Conservation (phyloP, 768 basidiomycete genomes). For the Lepiota subincarnata region DNA sequence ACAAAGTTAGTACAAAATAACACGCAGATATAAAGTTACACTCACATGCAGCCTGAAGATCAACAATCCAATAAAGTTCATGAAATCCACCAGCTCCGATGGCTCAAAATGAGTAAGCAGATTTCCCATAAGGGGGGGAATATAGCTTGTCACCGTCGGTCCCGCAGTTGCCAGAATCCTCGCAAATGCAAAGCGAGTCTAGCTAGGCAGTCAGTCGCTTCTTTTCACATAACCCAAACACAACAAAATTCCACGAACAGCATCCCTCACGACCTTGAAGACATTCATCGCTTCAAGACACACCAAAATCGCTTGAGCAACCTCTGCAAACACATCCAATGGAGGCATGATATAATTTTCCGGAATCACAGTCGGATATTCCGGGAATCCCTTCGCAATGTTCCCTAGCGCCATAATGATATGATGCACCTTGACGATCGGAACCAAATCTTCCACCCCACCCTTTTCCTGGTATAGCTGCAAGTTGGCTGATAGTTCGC, state of each 20-base stretch:
- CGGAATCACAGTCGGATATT: slow-evolving; percentile 68
- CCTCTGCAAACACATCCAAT: slow-evolving; percentile 75
- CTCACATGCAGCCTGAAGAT: slow-evolving; percentile 87
- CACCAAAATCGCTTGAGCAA: slow-evolving; percentile 83
- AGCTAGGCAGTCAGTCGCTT: background rate
- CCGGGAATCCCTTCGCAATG: slow-evolving; percentile 95
- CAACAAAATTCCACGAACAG: slow-evolving; percentile 49
- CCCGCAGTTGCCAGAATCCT: slow-evolving; percentile 90
- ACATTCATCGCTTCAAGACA: slow-evolving; percentile 86
- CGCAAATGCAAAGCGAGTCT: slow-evolving; percentile 93
- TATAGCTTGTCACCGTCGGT: slow-evolving; percentile 77
- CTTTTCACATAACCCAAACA: background rate
- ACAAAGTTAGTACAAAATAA: background rate
- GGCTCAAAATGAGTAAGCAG: slow-evolving; percentile 92
- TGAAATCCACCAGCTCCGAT: slow-evolving; percentile 89
- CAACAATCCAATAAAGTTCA: slow-evolving; percentile 89
- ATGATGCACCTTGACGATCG: slow-evolving; percentile 89
- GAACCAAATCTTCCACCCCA: slow-evolving; percentile 49
- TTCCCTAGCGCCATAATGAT: slow-evolving; percentile 92
- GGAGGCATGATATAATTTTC: slow-evolving; percentile 67
- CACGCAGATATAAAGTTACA: slow-evolving; percentile 10
- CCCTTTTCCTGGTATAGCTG: slow-evolving; percentile 47
- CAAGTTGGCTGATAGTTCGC: slow-evolving; percentile 58
- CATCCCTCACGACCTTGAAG: slow-evolving; percentile 85
- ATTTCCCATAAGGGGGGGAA: slow-evolving; percentile 85